phyloP scores from a whole-genome alignment of 1,139 yeast species.

The Kodamaea derodonti region DNA sequence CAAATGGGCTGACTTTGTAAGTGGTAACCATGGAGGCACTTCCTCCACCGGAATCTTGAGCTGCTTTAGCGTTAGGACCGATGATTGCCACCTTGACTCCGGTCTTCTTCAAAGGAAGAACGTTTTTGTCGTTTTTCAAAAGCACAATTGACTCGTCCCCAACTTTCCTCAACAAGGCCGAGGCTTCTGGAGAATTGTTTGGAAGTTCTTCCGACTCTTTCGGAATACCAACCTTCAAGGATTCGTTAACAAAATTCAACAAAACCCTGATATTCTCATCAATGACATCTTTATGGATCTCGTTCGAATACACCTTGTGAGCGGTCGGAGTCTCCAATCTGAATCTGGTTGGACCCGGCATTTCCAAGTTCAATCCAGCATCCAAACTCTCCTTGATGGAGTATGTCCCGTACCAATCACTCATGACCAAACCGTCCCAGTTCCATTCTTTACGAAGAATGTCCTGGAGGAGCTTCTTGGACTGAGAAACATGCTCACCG shows the following conservation, averaged over 20 bases:
- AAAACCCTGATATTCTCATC: slow-evolving; percentile 16
- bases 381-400: slow-evolving; percentile 43
- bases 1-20: slow-evolving; percentile 31
- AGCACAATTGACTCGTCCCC: slow-evolving; percentile 18
- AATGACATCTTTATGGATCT: slow-evolving; percentile 15
- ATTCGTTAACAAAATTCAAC: slow-evolving; percentile 15
- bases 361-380: slow-evolving; percentile 59
- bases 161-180: slow-evolving; percentile 12
- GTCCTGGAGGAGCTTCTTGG: slow-evolving; percentile 36
- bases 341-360: slow-evolving; percentile 58
- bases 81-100: slow-evolving; percentile 26
- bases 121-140: slow-evolving; percentile 16
- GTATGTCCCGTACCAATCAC: slow-evolving; percentile 65
- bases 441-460: slow-evolving; percentile 54
- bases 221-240: slow-evolving; percentile 15
- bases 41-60: slow-evolving; percentile 37
- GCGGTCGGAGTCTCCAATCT: slow-evolving; percentile 36
- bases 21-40: slow-evolving; percentile 31
- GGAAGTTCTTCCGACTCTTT: slow-evolving; percentile 11
- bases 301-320: slow-evolving; percentile 34
- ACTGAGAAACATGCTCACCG: slow-evolving; percentile 53
- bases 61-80: slow-evolving; percentile 35
- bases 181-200: slow-evolving; percentile 14
- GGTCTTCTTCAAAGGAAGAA: slow-evolving; percentile 14
- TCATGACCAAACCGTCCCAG: slow-evolving; percentile 53